Evolutionary conservation across 495 filamentous ascomycete species (phyloP).

Genomic region (Talaromyces stipitatus): DNA sequence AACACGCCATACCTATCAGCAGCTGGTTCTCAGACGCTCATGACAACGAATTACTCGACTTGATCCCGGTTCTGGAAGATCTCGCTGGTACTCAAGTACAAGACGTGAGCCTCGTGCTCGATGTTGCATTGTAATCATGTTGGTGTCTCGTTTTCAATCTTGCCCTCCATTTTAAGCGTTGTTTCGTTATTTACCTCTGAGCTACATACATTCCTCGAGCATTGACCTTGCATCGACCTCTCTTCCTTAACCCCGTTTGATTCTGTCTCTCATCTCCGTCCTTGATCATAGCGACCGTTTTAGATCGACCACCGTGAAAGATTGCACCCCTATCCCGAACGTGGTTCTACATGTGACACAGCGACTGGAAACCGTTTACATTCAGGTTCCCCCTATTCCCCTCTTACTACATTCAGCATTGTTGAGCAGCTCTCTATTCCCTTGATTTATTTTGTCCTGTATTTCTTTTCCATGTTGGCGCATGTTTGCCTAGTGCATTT

Average conservation of each 20-base stretch:
- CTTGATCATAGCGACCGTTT: background rate
- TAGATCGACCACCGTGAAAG: background rate
- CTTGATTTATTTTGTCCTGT: conserved; percentile 17
- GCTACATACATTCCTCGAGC: conserved; percentile 17
- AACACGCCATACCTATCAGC: conserved; percentile 98
- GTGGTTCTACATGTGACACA: background rate
- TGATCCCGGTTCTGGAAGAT: conserved; percentile 98
- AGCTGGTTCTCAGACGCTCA: conserved; percentile 99
- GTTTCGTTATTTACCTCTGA: conserved; percentile 17
- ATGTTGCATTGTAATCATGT: conserved; percentile 68
- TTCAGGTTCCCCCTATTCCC: background rate
- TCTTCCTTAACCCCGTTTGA: conserved; percentile 4
- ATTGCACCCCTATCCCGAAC: background rate
- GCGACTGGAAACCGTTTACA: background rate
- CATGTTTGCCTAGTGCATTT: background rate
- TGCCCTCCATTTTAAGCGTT: conserved; percentile 27
- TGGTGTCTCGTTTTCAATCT: background rate
- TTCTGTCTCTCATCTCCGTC: conserved; percentile 12
- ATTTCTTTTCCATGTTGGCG: conserved; percentile 14
- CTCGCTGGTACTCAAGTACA: conserved; percentile 77
- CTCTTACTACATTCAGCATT: conserved; percentile 8
- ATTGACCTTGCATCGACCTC: conserved; percentile 11
- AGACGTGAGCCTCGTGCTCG: conserved; percentile 96
- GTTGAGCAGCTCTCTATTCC: conserved; percentile 11
- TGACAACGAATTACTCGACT: conserved; percentile 96